Percentiles rank a stretch among this genome's conserved stretches.
Conservation (phyloP, 1,284 basidiomycete species). For the Microstroma glucosiphilum region DNA sequence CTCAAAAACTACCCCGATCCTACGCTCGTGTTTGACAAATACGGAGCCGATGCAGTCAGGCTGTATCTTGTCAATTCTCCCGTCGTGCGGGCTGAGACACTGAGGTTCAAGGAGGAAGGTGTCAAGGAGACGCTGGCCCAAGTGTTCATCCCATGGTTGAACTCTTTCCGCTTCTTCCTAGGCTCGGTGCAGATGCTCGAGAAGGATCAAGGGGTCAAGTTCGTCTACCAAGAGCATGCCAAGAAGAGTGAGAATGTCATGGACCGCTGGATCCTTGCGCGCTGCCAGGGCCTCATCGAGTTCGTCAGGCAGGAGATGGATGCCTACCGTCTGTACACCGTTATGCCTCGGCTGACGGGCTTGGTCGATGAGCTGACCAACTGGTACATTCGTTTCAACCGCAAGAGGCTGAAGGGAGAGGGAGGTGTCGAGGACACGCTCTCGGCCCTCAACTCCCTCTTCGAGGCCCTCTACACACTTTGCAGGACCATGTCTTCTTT, state of each 20-base stretch:
- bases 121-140: conserved; percentile 92
- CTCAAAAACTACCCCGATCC: conserved; percentile 98
- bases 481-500: conserved; percentile 97
- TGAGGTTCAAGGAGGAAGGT: conserved; percentile 95
- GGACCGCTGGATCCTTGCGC: conserved; percentile 96
- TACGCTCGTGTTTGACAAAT: conserved; percentile 78
- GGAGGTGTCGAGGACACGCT: conserved; percentile 82
- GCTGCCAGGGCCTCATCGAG: conserved; percentile 91
- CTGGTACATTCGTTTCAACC: conserved; percentile 99
- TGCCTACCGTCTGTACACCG: conserved; percentile 92
- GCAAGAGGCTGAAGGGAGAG: conserved; percentile 89
- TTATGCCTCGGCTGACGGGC: conserved; percentile 86
- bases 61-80: conserved; percentile 99
- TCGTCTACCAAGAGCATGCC: conserved; percentile 80
- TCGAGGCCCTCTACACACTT: conserved; percentile 88
- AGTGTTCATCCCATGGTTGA: conserved; percentile 96
- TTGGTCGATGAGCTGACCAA: conserved; percentile 96
- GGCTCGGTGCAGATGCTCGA: conserved; percentile 85
- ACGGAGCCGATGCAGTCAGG: conserved; percentile 91
- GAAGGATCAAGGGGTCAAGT: conserved; percentile 72
- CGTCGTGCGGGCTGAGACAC: conserved; percentile 93
- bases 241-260: conserved; percentile 86
- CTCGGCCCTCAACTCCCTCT: conserved; percentile 86
- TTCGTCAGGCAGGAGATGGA: conserved; percentile 91
- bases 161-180: conserved; percentile 98